A percentile compares a stretch with the other conserved stretches of the same genome.
Evolutionary conservation across 2,329 filamentous ascomycete species (phyloP).

Genomic region (Lizonia empirigonia): DNA sequence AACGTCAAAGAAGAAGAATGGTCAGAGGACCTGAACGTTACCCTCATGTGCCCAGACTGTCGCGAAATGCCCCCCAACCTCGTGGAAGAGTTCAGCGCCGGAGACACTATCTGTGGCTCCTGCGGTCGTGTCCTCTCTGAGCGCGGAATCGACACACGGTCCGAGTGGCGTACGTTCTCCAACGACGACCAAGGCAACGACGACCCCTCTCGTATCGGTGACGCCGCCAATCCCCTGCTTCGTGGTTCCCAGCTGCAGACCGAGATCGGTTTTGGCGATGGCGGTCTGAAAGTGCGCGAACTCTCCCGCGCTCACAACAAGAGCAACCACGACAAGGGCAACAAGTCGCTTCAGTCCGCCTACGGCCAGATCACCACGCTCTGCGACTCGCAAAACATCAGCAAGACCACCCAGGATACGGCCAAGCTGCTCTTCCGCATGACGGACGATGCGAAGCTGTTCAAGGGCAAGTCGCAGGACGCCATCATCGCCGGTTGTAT

Average conservation of each 20-base stretch:
- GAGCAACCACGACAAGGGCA: slow-evolving; percentile 78
- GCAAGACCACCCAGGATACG: slow-evolving; percentile 80
- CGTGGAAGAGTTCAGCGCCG: slow-evolving; percentile 88
- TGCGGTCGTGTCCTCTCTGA: slow-evolving; percentile 91
- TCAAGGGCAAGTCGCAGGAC: slow-evolving; percentile 95
- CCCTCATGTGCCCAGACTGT: slow-evolving; percentile 86
- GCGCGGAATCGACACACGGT: slow-evolving; percentile 91
- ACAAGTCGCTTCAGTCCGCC: slow-evolving; percentile 79
- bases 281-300: slow-evolving; percentile 71
- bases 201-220: slow-evolving; percentile 97
- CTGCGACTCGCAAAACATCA: slow-evolving; percentile 71
- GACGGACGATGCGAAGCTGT: slow-evolving; percentile 87
- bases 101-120: slow-evolving; percentile 89
- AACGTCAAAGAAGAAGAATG: slow-evolving; percentile 56
- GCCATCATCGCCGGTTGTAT: slow-evolving; percentile 95
- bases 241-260: slow-evolving; percentile 91
- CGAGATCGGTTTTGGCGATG: slow-evolving; percentile 81
- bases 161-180: slow-evolving; percentile 98
- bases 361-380: slow-evolving; percentile 87
- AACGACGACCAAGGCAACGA: slow-evolving; percentile 97
- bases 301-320: slow-evolving; percentile 85
- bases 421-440: slow-evolving; percentile 96
- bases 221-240: slow-evolving; percentile 85
- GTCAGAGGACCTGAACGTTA: slow-evolving; percentile 84
- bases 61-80: slow-evolving; percentile 90